Conservation (phyloP, 2,329 filamentous ascomycete species). For the Lojkania enalia region DNA sequence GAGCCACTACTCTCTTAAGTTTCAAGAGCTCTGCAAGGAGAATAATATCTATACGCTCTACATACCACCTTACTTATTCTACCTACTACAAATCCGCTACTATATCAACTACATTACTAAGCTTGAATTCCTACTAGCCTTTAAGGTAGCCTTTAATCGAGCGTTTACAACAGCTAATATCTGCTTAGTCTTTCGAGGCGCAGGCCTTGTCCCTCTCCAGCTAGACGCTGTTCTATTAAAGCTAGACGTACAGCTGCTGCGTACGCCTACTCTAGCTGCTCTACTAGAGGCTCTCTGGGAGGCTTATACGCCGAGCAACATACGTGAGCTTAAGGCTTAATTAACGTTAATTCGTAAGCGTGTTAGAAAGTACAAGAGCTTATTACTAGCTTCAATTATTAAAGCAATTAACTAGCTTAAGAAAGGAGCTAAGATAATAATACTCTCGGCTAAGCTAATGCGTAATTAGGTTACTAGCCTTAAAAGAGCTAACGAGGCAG, state of each 20-base stretch:
- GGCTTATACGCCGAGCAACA: slow-evolving; percentile 13
- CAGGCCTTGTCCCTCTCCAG: slow-evolving; percentile 38
- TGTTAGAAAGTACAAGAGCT: slow-evolving; percentile 6
- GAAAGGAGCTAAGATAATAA: slow-evolving; percentile 4
- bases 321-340: slow-evolving; percentile 10
- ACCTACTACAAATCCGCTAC: slow-evolving; percentile 41
- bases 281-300: slow-evolving; percentile 3
- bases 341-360: slow-evolving; percentile 11
- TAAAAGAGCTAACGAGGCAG: slow-evolving; percentile 9
- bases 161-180: slow-evolving; percentile 35
- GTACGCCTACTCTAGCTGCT: slow-evolving; percentile 12
- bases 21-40: slow-evolving; percentile 41
- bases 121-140: slow-evolving; percentile 25
- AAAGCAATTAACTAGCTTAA: slow-evolving; percentile 2
- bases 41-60: slow-evolving; percentile 46
- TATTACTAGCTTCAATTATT: slow-evolving; percentile 10
- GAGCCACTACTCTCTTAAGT: slow-evolving; percentile 40
- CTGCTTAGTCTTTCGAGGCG: slow-evolving; percentile 32
- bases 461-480: slow-evolving; percentile 1
- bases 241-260: slow-evolving; percentile 30
- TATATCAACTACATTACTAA: slow-evolving; percentile 35
- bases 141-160: slow-evolving; percentile 28
- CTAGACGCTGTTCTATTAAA: slow-evolving; percentile 37
- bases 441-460: slow-evolving; percentile 4
- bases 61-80: slow-evolving; percentile 42